phyloP scores from a whole-genome alignment of 2,329 filamentous ascomycete species.

The Aspergillus sp. region DNA sequence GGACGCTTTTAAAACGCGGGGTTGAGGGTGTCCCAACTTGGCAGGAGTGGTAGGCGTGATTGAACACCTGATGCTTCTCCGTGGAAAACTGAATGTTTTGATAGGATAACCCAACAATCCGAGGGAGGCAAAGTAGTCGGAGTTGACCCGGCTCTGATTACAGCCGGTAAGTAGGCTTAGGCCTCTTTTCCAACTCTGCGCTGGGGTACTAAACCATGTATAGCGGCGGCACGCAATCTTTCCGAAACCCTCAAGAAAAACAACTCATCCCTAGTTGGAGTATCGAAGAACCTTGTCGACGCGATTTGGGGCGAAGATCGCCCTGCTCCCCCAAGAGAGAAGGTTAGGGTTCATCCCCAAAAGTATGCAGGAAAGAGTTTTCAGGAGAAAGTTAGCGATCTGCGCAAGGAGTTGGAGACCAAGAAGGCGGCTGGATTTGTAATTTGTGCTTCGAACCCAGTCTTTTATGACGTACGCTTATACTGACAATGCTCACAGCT shows the following conservation, averaged over 20 bases:
- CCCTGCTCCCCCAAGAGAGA: slow-evolving; percentile 75
- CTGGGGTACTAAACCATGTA: slow-evolving; percentile 18
- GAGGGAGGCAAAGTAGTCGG: slow-evolving; percentile 84
- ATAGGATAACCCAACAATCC: slow-evolving; percentile 75
- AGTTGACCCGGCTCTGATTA: slow-evolving; percentile 87
- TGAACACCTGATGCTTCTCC: background rate
- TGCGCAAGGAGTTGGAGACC: slow-evolving; percentile 90
- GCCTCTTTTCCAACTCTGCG: background rate
- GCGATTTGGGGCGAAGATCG: slow-evolving; percentile 78
- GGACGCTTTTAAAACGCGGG: slow-evolving; percentile 89
- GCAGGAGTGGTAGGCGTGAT: slow-evolving; percentile 78
- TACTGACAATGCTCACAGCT: slow-evolving; percentile 46
- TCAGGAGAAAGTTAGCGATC: slow-evolving; percentile 78
- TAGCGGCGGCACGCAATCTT: slow-evolving; percentile 72
- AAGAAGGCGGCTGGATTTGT: slow-evolving; percentile 87
- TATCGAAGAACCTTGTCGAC: slow-evolving; percentile 87
- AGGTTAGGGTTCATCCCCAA: slow-evolving; percentile 71
- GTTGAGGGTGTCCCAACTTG: slow-evolving; percentile 93
- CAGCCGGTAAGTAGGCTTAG: slow-evolving; percentile 56
- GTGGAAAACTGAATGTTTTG: slow-evolving; percentile 19
- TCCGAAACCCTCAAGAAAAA: slow-evolving; percentile 85
- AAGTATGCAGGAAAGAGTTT: slow-evolving; percentile 83
- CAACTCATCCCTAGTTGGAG: slow-evolving; percentile 73
- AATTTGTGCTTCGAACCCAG: slow-evolving; percentile 59
- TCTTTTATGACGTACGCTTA: background rate